These are phyloP conservation scores for Umbelopsis isabellina DNA, from an alignment of 192 early-diverging fungal genomes.

Conservation along the genomic window DNA sequence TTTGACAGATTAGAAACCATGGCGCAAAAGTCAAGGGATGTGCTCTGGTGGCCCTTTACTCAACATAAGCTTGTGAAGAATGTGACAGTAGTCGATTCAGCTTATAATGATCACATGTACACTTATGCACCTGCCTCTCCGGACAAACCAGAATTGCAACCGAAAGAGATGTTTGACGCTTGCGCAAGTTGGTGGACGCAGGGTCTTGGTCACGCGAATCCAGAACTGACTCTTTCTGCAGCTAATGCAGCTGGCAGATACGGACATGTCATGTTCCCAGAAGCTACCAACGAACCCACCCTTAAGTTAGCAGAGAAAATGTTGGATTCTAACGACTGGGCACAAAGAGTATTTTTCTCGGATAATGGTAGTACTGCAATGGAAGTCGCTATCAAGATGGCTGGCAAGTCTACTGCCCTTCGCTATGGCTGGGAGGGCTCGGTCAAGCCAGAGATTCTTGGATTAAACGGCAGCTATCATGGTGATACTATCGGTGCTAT, in stretches of 20 bases:
- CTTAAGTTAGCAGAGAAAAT: constrained; percentile 62
- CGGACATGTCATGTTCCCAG: constrained; percentile 83
- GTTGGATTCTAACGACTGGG: constrained; percentile 63
- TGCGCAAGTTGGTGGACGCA: constrained; percentile 88
- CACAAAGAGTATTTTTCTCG: constrained; percentile 74
- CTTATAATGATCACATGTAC: constrained; percentile 64
- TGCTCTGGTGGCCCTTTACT: constrained; percentile 85
- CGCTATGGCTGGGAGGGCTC: constrained; percentile 39
- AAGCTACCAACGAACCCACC: constrained; percentile 69
- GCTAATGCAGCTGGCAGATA: constrained; percentile 74
- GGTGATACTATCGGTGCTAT: constrained; percentile 88
- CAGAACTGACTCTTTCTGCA: constrained; percentile 57
- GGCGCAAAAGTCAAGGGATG: constrained; percentile 47
- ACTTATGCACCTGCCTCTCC: constrained; percentile 45
- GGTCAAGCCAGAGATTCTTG: constrained; percentile 58
- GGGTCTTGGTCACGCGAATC: constrained; percentile 72
- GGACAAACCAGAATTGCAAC: neutral
- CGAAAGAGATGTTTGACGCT: constrained; percentile 66
- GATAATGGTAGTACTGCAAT: constrained; percentile 83
- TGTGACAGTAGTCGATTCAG: constrained; percentile 77
- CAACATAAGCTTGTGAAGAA: constrained; percentile 62
- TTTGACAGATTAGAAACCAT: constrained; percentile 62
- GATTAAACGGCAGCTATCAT: constrained; percentile 80
- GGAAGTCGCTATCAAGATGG: constrained; percentile 86
- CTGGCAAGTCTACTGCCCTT: constrained; percentile 55